Base-by-base conservation (phyloP, 331 rosid genomes). In the Saraca asoca region DNA sequence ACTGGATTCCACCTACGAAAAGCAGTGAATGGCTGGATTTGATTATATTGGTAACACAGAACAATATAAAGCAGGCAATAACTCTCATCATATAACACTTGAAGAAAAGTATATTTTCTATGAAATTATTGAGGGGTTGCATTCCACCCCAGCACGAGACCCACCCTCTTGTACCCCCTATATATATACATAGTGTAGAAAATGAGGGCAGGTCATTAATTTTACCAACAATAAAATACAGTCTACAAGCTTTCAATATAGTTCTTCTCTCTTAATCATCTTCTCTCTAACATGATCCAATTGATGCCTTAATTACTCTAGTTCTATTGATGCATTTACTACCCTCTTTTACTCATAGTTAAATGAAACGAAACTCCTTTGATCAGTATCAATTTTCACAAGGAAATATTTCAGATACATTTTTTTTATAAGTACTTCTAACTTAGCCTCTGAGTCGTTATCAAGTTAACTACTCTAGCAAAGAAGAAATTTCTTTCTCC, bases 31-130 rank as follows among this genome's bases (percentile, higher is more conserved):
- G 54, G 43, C 56, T 17, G 56, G 9, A 68, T 31, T 52, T 13
- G 17, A 68, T 16, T 54, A 24, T 41, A 66, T 35, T 58, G 34
- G 16, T 39, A 13, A 15, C 42, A 52, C 10, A 16, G 43, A 59
- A 41, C 38, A 50, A 37, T 67, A 49, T 37, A 15, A 51, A 59
- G 61, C 1, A 12, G 51, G 20, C 37, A 13, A 58, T n/a, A 17
- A 12, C 10, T 44, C 5, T 5, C 2, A 1, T 2, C 18, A 48
- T 24, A 43, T n/a, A 46, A 48, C 37, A 46, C 13, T 3, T 39
- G 8, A 39, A 31, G 69, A 48, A 63, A 4, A 49, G 13, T 29
- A 46, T 12, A 43, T 43, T 43, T 12, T 43, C 49, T 12, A 43
- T 43, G 5, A 43, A 43, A 43, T 11, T 43, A 43, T 24, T 24